Evolutionary conservation across 169 alveolate species (phyloP).

Genomic region (Plasmodium sp.): DNA sequence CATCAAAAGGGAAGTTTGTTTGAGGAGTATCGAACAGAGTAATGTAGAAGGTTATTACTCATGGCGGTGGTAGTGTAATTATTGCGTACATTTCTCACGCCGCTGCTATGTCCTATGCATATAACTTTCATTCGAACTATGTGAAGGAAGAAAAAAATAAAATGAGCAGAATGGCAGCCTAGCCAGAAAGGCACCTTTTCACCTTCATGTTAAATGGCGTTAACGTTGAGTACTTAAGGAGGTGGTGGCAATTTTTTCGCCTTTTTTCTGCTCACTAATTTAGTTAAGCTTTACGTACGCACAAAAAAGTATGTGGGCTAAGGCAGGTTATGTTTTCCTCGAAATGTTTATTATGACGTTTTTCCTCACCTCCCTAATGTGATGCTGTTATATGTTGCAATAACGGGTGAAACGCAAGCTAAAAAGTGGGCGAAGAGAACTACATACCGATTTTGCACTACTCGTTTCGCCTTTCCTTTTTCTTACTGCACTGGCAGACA

Average conservation of each 20-base stretch:
- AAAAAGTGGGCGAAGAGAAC: not conserved
- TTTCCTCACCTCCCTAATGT: no score
- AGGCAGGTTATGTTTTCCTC: not conserved
- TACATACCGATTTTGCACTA: not conserved
- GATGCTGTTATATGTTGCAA: not conserved
- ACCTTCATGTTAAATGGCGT: not conserved
- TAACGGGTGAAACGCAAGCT: not conserved
- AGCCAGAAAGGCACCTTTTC: not conserved
- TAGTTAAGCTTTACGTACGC: not conserved
- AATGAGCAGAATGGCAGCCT: not conserved
- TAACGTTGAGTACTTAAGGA: not conserved
- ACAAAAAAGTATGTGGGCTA: not conserved
- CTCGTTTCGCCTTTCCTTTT: not conserved
- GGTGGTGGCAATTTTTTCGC: not conserved
- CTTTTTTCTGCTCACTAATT: not conserved
- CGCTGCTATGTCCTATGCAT: not conserved
- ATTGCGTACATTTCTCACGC: not conserved
- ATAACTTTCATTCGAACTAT: not conserved
- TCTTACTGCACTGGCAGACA: not conserved
- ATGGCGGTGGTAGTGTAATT: not conserved
- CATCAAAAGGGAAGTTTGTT: not conserved
- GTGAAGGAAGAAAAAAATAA: not conserved
- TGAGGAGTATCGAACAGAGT: not conserved
- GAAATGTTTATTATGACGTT: not conserved
- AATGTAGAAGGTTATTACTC: not conserved